A percentile compares a stretch with the other conserved stretches of the same genome.
Evolutionary conservation across 2,329 filamentous ascomycete genomes (phyloP).

Genomic region (Ophiosphaerella herpotricha): DNA sequence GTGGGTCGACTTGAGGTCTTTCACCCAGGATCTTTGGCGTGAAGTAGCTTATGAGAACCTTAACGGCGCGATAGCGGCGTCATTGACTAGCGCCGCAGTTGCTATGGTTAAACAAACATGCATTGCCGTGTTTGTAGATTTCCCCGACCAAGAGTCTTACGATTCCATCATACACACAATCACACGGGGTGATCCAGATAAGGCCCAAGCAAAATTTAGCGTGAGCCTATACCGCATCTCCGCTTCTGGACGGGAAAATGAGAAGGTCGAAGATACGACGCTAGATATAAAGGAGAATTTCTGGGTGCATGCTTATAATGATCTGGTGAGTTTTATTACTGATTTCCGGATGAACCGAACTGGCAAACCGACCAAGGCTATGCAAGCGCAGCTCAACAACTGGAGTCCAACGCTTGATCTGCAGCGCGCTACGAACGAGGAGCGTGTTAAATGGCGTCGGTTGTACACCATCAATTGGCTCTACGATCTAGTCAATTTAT

Average conservation of each 20-base stretch:
- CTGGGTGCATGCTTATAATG: constrained; percentile 49
- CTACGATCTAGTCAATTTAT: constrained; percentile 57
- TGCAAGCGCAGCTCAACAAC: constrained; percentile 45
- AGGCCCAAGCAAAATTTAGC: constrained; percentile 30
- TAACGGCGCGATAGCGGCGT: constrained; percentile 54
- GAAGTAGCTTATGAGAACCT: constrained; percentile 52
- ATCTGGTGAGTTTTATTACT: constrained; percentile 52
- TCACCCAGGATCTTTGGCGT: constrained; percentile 50
- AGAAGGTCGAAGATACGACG: constrained; percentile 18
- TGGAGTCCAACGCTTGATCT: constrained; percentile 54
- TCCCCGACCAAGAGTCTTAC: constrained; percentile 53
- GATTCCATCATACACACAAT: constrained; percentile 50
- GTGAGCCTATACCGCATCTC: constrained; percentile 17
- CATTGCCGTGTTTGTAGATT: constrained; percentile 51
- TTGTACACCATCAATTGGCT: constrained; percentile 58
- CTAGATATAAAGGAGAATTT: constrained; percentile 53
- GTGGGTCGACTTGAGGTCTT: constrained; percentile 48
- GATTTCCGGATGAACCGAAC: constrained; percentile 54
- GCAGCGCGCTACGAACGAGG: constrained; percentile 41
- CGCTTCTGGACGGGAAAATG: constrained; percentile 10
- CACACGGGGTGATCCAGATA: constrained; percentile 45
- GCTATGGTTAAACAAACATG: constrained; percentile 49
- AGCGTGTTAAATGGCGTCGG: constrained; percentile 54
- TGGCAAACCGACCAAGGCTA: constrained; percentile 54
- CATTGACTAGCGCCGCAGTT: constrained; percentile 50